These are phyloP conservation scores for Botryotinia narcissicola DNA, from an alignment of 2,329 filamentous ascomycete species.

Conservation along the genomic window DNA sequence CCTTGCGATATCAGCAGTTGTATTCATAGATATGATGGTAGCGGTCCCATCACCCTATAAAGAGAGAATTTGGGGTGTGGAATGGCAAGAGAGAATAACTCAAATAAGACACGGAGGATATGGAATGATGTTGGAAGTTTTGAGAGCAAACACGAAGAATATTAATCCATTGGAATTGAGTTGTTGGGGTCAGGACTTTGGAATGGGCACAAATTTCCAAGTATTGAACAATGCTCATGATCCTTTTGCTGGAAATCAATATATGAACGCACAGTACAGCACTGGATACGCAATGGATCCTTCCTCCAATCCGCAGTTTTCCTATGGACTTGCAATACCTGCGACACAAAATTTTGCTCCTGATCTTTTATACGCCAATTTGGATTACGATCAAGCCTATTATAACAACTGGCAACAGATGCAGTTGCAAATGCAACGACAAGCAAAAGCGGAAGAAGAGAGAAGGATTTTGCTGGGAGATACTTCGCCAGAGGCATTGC, in stretches of 20 bases:
- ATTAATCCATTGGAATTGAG: slow-evolving; percentile 24
- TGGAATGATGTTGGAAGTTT: slow-evolving; percentile 24
- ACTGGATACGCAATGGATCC: neutral
- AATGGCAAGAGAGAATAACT: slow-evolving; percentile 21
- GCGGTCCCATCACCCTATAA: slow-evolving; percentile 24
- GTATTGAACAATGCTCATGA: neutral
- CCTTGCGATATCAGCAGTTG: slow-evolving; percentile 21
- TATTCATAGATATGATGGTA: slow-evolving; percentile 24
- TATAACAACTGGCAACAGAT: neutral
- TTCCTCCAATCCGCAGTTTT: neutral
- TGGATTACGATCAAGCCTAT: neutral
- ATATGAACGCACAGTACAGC: neutral
- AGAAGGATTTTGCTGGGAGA: slow-evolving; percentile 22
- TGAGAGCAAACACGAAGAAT: slow-evolving; percentile 23
- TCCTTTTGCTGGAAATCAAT: neutral
- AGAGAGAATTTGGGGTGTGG: slow-evolving; percentile 25
- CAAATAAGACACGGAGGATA: slow-evolving; percentile 26
- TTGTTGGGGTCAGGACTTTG: slow-evolving; percentile 19
- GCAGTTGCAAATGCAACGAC: neutral
- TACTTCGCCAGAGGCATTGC: slow-evolving; percentile 23
- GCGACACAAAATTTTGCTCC: neutral
- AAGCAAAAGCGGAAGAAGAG: slow-evolving; percentile 16
- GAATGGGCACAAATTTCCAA: slow-evolving; percentile 1
- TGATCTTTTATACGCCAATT: slow-evolving; percentile 6
- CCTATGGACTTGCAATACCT: neutral